These are phyloP conservation scores for Fusarium neocosmosporiellum DNA, from an alignment of 2,329 filamentous ascomycete genomes.

Conservation along the genomic window DNA sequence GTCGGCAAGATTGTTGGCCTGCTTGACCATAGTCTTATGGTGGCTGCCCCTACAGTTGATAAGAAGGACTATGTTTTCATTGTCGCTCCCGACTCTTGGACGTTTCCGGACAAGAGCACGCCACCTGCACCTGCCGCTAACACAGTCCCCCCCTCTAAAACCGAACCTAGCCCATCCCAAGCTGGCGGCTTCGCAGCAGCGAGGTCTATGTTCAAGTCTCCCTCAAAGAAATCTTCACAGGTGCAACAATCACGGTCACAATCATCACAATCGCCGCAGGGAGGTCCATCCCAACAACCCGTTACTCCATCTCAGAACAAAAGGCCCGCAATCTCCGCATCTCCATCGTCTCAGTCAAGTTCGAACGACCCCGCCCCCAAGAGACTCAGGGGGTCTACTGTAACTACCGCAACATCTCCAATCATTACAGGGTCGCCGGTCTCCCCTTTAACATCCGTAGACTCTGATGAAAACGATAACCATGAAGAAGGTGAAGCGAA, in stretches of 20 bases:
- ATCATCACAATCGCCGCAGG: not conserved
- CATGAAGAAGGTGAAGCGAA: not conserved
- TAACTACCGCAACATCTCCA: not conserved
- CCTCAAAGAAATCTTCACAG: not conserved
- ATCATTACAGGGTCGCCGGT: not conserved
- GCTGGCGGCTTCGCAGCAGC: not conserved
- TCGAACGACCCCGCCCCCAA: not conserved
- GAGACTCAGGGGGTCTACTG: not conserved
- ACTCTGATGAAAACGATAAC: not conserved
- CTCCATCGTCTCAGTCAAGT: not conserved
- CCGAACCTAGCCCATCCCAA: not conserved
- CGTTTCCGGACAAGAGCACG: not conserved
- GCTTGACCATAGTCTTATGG: not conserved
- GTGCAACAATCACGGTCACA: not conserved
- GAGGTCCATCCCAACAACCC: not conserved
- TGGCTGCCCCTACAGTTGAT: not conserved
- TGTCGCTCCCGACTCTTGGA: not conserved
- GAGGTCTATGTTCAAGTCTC: not conserved
- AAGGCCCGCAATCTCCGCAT: conserved; percentile 4
- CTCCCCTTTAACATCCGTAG: not conserved
- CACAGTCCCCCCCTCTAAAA: not conserved
- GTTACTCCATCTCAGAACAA: conserved; percentile 5
- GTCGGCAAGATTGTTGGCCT: not conserved
- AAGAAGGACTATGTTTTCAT: not conserved
- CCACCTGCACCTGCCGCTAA: not conserved